Evolutionary conservation across 2,329 filamentous ascomycete species (phyloP).

Genomic region (Apiospora pterosperma): DNA sequence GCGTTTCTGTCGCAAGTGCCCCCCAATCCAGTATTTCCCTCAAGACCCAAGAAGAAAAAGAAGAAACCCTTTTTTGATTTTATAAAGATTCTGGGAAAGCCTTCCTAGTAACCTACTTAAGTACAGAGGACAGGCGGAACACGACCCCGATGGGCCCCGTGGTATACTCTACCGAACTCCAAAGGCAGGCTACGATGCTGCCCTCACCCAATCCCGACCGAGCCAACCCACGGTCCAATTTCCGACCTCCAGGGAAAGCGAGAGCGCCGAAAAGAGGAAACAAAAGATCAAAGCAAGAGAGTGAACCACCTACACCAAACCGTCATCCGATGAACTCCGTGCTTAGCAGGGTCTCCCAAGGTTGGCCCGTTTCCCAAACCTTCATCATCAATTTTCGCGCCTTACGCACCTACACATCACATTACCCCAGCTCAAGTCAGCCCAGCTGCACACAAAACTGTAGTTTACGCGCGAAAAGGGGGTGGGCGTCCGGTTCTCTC

Average conservation of each 20-base stretch:
- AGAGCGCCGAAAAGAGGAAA: neutral
- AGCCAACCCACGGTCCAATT: neutral
- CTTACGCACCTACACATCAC: slow-evolving; percentile 45
- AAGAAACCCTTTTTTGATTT: neutral
- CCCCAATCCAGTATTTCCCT: neutral
- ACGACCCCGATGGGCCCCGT: neutral
- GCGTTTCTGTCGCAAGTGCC: neutral
- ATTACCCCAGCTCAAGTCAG: slow-evolving; percentile 11
- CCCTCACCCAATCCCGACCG: neutral
- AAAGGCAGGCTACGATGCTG: neutral
- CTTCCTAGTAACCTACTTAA: neutral
- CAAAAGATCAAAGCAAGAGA: neutral
- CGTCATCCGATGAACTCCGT: slow-evolving; percentile 66
- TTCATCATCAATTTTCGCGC: slow-evolving; percentile 64
- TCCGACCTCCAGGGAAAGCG: neutral
- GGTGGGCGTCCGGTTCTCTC: slow-evolving; percentile 15
- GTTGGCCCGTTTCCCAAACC: slow-evolving; percentile 64
- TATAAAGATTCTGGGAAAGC: neutral
- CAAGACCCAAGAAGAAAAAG: too few species aligned
- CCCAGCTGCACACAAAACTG: too few species aligned
- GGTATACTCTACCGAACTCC: slow-evolving; percentile 4
- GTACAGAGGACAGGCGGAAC: neutral
- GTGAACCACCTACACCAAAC: neutral
- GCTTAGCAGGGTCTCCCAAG: slow-evolving; percentile 65
- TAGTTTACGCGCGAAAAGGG: neutral